phyloP scores from a whole-genome alignment of 2,329 filamentous ascomycete species.

The Scleromitrula shiraiana region DNA sequence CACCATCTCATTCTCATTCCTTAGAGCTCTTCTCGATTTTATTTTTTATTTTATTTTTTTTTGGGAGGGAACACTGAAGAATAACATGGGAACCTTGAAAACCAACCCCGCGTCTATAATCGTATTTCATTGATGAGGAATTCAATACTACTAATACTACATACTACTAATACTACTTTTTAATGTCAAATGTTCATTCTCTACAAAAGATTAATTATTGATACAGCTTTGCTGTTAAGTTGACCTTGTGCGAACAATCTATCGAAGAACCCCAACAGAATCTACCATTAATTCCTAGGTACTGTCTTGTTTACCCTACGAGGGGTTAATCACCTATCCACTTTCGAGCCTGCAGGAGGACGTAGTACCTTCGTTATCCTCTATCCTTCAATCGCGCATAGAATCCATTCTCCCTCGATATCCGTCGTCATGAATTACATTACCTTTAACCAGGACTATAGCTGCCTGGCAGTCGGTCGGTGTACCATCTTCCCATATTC shows the following conservation, averaged over 20 bases:
- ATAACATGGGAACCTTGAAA: not conserved
- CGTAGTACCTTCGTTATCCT: not conserved
- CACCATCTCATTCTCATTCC: too few relatives aligned
- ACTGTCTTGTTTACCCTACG: not conserved
- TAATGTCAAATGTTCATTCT: constrained; percentile 8
- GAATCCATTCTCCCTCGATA: not conserved
- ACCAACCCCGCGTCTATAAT: constrained; percentile 5
- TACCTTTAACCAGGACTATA: constrained; percentile 98
- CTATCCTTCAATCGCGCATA: not conserved
- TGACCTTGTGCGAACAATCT: not conserved
- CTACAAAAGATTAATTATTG: constrained; percentile 1
- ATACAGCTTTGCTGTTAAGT: constrained; percentile 7
- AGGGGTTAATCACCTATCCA: not conserved
- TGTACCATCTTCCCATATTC: constrained; percentile 13
- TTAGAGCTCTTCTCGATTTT: too few relatives aligned
- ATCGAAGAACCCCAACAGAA: not conserved
- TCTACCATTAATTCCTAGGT: not conserved
- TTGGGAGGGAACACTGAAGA: not conserved
- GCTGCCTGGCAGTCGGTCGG: constrained; percentile 88
- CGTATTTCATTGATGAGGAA: not conserved
- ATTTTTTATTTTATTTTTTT: not conserved
- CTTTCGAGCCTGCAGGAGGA: constrained; percentile 1
- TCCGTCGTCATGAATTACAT: constrained; percentile 88
- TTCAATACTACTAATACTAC: not conserved
- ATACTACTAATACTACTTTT: not conserved